These are phyloP conservation scores for Phyllosticta citrichinensis DNA, from an alignment of 2,329 filamentous ascomycete genomes.

Conservation along the genomic window DNA sequence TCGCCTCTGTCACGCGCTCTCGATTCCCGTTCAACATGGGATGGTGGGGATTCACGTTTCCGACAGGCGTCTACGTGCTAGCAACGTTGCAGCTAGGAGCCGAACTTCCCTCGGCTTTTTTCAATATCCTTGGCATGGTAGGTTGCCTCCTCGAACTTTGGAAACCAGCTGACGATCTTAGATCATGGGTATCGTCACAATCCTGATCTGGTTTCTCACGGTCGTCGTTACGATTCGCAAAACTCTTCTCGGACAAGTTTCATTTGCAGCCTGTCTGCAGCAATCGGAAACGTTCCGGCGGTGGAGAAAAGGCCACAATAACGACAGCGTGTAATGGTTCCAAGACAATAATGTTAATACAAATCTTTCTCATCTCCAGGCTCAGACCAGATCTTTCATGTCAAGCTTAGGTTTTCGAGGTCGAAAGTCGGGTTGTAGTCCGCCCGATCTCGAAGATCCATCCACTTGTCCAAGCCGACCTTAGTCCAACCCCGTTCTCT, in stretches of 20 bases:
- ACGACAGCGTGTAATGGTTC: not conserved
- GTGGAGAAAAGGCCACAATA: not conserved
- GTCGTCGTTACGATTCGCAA: slow-evolving; percentile 39
- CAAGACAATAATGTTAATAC: not conserved
- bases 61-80: slow-evolving; percentile 46
- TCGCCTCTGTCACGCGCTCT: slow-evolving; percentile 37
- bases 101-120: slow-evolving; percentile 46
- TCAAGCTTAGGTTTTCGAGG: not conserved
- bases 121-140: slow-evolving; percentile 43
- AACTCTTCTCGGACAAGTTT: slow-evolving; percentile 39
- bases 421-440: not conserved
- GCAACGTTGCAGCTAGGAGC: slow-evolving; percentile 39
- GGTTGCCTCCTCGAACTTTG: slow-evolving; percentile 17
- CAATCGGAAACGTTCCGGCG: not conserved
- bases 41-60: slow-evolving; percentile 54
- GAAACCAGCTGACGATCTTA: slow-evolving; percentile 12
- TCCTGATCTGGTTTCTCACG: slow-evolving; percentile 47
- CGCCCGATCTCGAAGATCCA: not conserved
- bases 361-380: not conserved
- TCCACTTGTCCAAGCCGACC: not conserved
- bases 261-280: slow-evolving; percentile 24
- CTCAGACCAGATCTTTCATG: not conserved
- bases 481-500: not conserved
- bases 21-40: slow-evolving; percentile 52
- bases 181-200: slow-evolving; percentile 42